A percentile compares a stretch with the other conserved stretches of the same genome.
Conservation (phyloP, 257 asterid genomes). For the Lavandula angustifolia region DNA sequence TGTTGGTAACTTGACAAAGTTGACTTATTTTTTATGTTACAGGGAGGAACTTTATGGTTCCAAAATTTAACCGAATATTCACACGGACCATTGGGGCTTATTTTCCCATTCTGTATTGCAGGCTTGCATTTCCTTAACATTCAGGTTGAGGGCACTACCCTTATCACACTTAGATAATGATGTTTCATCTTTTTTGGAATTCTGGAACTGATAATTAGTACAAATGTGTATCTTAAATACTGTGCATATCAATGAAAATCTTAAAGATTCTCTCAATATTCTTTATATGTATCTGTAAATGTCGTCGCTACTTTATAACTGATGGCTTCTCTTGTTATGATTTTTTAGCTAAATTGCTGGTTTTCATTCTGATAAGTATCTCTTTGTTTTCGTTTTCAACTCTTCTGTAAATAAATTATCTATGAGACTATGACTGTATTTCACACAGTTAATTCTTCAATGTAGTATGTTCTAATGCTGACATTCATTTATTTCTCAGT, state of each 20-base stretch:
- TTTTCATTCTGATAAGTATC: slow-evolving; percentile 19
- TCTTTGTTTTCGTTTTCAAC: background rate
- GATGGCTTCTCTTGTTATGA: slow-evolving; percentile 5
- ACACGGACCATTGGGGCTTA: slow-evolving; percentile 71
- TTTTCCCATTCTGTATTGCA: slow-evolving; percentile 70
- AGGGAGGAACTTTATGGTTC: slow-evolving; percentile 96
- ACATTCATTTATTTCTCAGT: slow-evolving; percentile 45
- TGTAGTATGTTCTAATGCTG: slow-evolving; percentile 24
- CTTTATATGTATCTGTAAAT: background rate
- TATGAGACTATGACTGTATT: slow-evolving; percentile 17
- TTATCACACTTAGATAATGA: slow-evolving; percentile 13
- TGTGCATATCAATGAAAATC: slow-evolving; percentile 18
- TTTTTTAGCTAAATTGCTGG: slow-evolving; percentile 21
- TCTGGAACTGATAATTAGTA: slow-evolving; percentile 8
- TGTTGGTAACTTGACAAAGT: slow-evolving; percentile 16
- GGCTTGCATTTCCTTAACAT: slow-evolving; percentile 70
- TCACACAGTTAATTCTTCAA: slow-evolving; percentile 9
- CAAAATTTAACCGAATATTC: slow-evolving; percentile 79
- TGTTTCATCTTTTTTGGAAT: slow-evolving; percentile 13
- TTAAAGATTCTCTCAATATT: background rate
- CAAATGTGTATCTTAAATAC: slow-evolving; percentile 18
- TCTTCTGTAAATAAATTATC: background rate
- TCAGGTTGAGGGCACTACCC: slow-evolving; percentile 55
- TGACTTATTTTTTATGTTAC: slow-evolving; percentile 33
- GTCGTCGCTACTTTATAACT: slow-evolving; percentile 4